Base-by-base conservation (phyloP, 345 rosid genomes). In the Eucalyptus polybractea region DNA sequence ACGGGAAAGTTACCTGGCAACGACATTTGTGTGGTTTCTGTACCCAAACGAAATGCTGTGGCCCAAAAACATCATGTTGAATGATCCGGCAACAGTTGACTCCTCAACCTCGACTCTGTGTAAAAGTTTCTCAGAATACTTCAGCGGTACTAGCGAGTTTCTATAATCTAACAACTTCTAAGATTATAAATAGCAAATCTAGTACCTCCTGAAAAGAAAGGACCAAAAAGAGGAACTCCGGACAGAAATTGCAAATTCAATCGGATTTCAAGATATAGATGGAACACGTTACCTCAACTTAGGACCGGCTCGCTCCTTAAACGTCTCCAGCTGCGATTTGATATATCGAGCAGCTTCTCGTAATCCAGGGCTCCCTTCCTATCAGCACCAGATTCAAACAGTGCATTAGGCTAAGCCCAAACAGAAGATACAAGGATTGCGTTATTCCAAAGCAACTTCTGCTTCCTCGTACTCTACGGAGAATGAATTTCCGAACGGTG, bases 321-420 rank as follows among this genome's bases (percentile, higher is more conserved):
- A 54, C 91, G 50, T 91, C 91, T 96, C 97, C 90, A 97, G 92
- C 91, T 96, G 96, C 31, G 90, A 80, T 92, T 93, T 97, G 37
- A 98, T 97, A 90, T 98, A 98, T 40, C 24, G 51, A 76, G 99
- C 99, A 86, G 99, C 99, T 93, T 96, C 94, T 89, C 91, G 94
- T 86, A 98, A 92, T 15, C 99, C 99, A 1, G 94, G 95, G 86
- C 96, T 94, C 90, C 99, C 99, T 91, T 98, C 99, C 99, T 98
- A 86, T 90, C 86, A 87, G 89, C 49, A 86, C 49, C 87, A 49
- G 21, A n/a, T 86, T 45, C 27, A 86, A 50, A 37, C 24, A 51
- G 24, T 22, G 31, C 69, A 87, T 87, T 62, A 56, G 44, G 47
- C 47, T 40, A 87, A 87, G 40, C 15, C 40, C 10, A 53, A 54